Base-by-base conservation (phyloP, 306 rosid genomes). In the Quercus engelmannii region DNA sequence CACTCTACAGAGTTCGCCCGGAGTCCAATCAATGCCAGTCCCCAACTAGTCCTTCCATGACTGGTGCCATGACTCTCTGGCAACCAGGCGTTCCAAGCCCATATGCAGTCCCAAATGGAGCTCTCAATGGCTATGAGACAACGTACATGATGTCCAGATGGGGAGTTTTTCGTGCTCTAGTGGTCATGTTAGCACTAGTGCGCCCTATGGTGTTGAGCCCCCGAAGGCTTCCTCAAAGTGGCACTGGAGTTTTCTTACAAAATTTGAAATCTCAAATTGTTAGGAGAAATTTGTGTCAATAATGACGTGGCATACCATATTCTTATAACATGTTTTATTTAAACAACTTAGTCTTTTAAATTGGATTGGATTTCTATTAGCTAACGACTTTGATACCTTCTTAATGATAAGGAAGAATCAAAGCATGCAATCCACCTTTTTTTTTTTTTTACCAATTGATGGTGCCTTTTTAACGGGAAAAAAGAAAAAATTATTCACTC, bases 201-300 rank as follows among this genome's bases (percentile, higher is more conserved):
- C 88, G 83, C 76, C 96, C 98, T 23, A 51, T 91, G 91, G 85
- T 80, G 55, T 5, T 85, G 82, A 89, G 89, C 76, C 89, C 94
- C 8, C 87, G 61, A 74, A 87, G 86, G 73, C 82, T 88, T 35
- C 89, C 87, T 63, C 89, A 80, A 52, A 89, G 92, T 71, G 97
- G 99, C 41, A 96, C 99, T 7, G 99, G 99, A 6, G 99, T 95
- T 51, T 95, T 95, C 90, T 83, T 95, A 4, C 5, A 31, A 5
- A 33, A 33, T 33, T 33, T 33, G 38, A 33, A 33, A 33, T 33
- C 6, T 33, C 6, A 5, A 33, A 33, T 33, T 33, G 6, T 33
- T 33, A 33, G 38, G 6, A 33, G 38, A 33, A 33, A 33, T 5
- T 33, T 5, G 6, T 33, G 38, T 33, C 6, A 33, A 5, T 5